A percentile compares a stretch with the other conserved stretches of the same genome.
Evolutionary conservation across 306 rosid genomes (phyloP).

Genomic region (Ammopiptanthus mongolicus): DNA sequence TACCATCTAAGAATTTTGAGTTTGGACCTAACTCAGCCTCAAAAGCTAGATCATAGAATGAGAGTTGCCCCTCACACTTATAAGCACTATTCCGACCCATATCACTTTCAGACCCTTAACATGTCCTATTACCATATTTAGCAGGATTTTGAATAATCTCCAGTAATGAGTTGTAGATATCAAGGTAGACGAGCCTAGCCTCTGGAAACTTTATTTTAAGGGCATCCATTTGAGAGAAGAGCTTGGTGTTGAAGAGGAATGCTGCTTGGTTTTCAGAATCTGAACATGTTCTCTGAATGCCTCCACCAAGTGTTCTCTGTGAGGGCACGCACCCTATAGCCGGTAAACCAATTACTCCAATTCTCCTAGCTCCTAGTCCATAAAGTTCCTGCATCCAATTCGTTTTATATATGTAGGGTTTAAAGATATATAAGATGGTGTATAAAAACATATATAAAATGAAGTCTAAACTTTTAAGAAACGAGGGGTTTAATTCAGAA

Average conservation of each 20-base stretch:
- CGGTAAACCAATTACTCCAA: slow-evolving; percentile 50
- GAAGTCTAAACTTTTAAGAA: background rate
- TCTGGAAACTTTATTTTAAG: slow-evolving; percentile 30
- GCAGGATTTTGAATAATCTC: slow-evolving; percentile 44
- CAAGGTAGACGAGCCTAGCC: slow-evolving; percentile 59
- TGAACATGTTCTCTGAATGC: slow-evolving; percentile 38
- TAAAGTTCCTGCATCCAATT: slow-evolving; percentile 44
- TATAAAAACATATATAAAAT: background rate
- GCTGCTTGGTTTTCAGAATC: slow-evolving; percentile 48
- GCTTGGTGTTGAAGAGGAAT: slow-evolving; percentile 55
- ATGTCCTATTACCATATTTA: slow-evolving; percentile 39
- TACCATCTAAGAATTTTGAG: too few relatives aligned
- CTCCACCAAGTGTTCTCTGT: slow-evolving; percentile 58
- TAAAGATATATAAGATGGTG: background rate
- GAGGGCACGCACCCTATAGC: slow-evolving; percentile 65
- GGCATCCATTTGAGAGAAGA: slow-evolving; percentile 27
- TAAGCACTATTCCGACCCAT: too few relatives aligned
- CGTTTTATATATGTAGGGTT: background rate
- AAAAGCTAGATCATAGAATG: too few relatives aligned
- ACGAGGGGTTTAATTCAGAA: background rate
- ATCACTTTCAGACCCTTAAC: too few relatives aligned
- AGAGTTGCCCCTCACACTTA: too few relatives aligned
- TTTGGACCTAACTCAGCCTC: too few relatives aligned
- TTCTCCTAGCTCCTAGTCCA: slow-evolving; percentile 60
- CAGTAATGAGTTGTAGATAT: slow-evolving; percentile 34